Conservation (phyloP, 805 yeast genomes). For the Wickerhamomyces canadensis region DNA sequence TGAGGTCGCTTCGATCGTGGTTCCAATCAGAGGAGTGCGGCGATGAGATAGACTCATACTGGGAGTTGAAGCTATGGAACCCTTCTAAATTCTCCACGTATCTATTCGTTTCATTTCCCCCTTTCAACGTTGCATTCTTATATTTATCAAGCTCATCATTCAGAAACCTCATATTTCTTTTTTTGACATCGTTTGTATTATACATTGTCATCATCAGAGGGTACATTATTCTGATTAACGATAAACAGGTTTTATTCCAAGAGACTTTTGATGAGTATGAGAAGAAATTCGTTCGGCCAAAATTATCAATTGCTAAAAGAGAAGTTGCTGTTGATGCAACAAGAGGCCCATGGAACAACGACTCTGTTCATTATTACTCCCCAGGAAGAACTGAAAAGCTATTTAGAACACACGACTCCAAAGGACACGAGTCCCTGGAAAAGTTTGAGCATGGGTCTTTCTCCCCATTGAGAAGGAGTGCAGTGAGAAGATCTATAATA, state of each 20-base stretch:
- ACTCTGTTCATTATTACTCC: constrained; percentile 25
- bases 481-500: constrained; percentile 4
- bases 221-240: constrained; percentile 45
- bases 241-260: constrained; percentile 52
- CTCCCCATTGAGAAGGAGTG: constrained; percentile 22
- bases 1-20: background rate
- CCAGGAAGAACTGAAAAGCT: constrained; percentile 31
- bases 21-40: constrained; percentile 3
- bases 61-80: constrained; percentile 61
- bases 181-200: constrained; percentile 31
- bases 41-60: constrained; percentile 29
- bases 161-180: constrained; percentile 30
- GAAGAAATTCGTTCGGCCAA: constrained; percentile 56
- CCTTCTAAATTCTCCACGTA: constrained; percentile 55
- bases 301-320: constrained; percentile 41
- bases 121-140: constrained; percentile 44
- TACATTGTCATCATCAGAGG: constrained; percentile 35
- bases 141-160: constrained; percentile 33
- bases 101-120: constrained; percentile 52
- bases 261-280: constrained; percentile 62
- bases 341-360: constrained; percentile 23
- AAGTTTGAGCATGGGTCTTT: constrained; percentile 27
- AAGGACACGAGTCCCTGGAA: constrained; percentile 26
- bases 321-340: constrained; percentile 63
- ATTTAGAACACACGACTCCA: constrained; percentile 45